Evolutionary conservation across 2,329 filamentous ascomycete species (phyloP), one percentile per base, ranked within the genome.

Genomic region (Trichophyton verrucosum): DNA sequence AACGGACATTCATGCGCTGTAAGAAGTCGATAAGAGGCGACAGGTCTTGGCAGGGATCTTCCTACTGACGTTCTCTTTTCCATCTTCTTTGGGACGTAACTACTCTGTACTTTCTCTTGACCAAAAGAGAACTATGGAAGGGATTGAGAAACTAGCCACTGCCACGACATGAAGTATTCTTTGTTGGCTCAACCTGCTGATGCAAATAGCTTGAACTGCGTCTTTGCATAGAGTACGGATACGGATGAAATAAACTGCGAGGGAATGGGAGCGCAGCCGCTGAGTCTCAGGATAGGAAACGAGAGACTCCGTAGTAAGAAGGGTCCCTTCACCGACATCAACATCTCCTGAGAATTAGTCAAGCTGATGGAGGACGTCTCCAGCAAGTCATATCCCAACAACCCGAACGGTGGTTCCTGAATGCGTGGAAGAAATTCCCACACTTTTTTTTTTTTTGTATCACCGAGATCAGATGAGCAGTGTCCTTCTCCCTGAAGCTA

Each of bases 361-460:
- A 1, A 30, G 27, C 27, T 17, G 40, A 44, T n/a, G 46, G 20
- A 49, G 9, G 22, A 36, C 36, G 24, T 27, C 22, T 27, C 20
- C 46, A 49, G 46, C 22, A 49, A 20, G 49, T 55, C 24, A 55
- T 55, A 36, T 55, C 49, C 49, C 49, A 55, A 55, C 49, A 55
- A 55, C 49, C 49, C 17, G 49, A 55, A 55, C 49, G 27, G 49
- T 55, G 49, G 49, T 55, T 55, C 49, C 49, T 55, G 49, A 55
- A 36, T 55, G 24, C 15, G 24, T 55, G 27, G 49, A 55, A 49
- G 46, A 49, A 49, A 36, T 33, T 27, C n/a, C 15, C 13, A 27
- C 11, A 27, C 49, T 3, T 20, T 6, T 2, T 7, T 30, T 30
- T 27, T 55, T 55, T 36, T n/a, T n/a, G n/a, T 27, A 55, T 55